Percentiles rank a stretch among this genome's conserved stretches.
These are phyloP conservation scores for Grosmannia huntii DNA, from an alignment of 2,329 filamentous ascomycete species.

Conservation along the genomic window DNA sequence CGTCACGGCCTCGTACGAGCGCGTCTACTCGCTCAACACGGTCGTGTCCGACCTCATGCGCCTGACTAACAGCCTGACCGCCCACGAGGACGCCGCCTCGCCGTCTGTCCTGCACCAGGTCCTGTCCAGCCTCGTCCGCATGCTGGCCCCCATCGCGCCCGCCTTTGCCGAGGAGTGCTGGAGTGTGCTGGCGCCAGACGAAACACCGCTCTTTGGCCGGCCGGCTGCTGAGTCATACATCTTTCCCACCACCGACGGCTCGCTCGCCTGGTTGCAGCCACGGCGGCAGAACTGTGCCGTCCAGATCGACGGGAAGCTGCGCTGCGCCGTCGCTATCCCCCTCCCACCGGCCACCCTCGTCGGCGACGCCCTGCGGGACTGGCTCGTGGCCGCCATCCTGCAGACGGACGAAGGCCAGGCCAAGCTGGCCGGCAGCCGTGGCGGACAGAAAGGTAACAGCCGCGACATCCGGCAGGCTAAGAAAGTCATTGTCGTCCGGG, in stretches of 20 bases:
- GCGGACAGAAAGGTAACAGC: conserved; percentile 8
- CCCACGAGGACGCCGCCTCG: conserved; percentile 24
- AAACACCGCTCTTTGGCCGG: conserved; percentile 3
- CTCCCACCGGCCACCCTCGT: conserved; percentile 31
- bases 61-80: conserved; percentile 56
- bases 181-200: conserved; percentile 37
- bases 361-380: conserved; percentile 37
- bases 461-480: conserved; percentile 37
- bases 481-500: conserved; percentile 52
- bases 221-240: too few relatives aligned
- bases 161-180: conserved; percentile 75
- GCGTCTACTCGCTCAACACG: conserved; percentile 69
- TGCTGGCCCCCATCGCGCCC: conserved; percentile 70
- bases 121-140: conserved; percentile 45
- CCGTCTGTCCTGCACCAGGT: conserved; percentile 34
- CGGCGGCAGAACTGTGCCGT: conserved; percentile 48
- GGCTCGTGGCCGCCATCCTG: conserved; percentile 49
- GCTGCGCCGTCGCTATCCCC: conserved; percentile 53
- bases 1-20: conserved; percentile 55
- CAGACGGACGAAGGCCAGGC: conserved; percentile 45
- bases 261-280: conserved; percentile 34
- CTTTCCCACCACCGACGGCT: conserved; percentile 48
- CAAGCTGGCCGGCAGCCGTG: conserved; percentile 37
- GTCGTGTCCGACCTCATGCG: conserved; percentile 72
- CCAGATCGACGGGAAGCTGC: conserved; percentile 69